Conservation (phyloP, 192 early-diverging fungal species). For the Cetraspora pellucida region DNA sequence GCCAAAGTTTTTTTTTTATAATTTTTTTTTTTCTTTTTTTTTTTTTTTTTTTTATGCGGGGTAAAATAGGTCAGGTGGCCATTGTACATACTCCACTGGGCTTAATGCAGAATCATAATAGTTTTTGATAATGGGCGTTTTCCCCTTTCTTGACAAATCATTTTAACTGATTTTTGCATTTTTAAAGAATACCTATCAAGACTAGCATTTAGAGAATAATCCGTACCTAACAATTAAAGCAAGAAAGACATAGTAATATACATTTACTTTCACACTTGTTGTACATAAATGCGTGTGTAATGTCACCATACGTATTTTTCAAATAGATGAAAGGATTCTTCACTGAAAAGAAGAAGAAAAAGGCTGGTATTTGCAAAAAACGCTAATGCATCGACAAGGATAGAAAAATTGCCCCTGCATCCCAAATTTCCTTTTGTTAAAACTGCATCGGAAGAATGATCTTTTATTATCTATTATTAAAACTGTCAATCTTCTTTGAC, state of each 20-base stretch:
- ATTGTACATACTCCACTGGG: background rate
- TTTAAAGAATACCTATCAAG: too few relatives aligned
- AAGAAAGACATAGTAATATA: too few relatives aligned
- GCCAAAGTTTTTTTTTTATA: background rate
- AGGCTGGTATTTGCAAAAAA: too few relatives aligned
- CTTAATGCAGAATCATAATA: constrained; percentile 14
- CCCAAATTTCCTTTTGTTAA: background rate
- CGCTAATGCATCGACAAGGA: too few relatives aligned
- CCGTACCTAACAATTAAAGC: background rate
- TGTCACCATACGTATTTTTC: too few relatives aligned
- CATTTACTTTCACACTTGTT: too few relatives aligned
- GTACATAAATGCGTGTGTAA: too few relatives aligned
- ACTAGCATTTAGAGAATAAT: background rate
- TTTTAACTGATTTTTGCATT: background rate
- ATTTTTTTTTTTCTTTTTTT: background rate
- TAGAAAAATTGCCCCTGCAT: background rate
- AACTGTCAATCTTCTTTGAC: background rate
- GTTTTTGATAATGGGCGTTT: constrained; percentile 7
- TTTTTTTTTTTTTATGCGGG: constrained; percentile 24
- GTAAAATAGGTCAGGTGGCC: constrained; percentile 22
- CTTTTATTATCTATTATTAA: background rate
- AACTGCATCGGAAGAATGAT: background rate
- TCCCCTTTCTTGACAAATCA: background rate
- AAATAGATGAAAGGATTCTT: too few relatives aligned
- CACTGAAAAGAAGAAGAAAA: too few relatives aligned